These are phyloP conservation scores for Chlorella sp. DNA, from an alignment of 139 green algal genomes.

Conservation along the genomic window DNA sequence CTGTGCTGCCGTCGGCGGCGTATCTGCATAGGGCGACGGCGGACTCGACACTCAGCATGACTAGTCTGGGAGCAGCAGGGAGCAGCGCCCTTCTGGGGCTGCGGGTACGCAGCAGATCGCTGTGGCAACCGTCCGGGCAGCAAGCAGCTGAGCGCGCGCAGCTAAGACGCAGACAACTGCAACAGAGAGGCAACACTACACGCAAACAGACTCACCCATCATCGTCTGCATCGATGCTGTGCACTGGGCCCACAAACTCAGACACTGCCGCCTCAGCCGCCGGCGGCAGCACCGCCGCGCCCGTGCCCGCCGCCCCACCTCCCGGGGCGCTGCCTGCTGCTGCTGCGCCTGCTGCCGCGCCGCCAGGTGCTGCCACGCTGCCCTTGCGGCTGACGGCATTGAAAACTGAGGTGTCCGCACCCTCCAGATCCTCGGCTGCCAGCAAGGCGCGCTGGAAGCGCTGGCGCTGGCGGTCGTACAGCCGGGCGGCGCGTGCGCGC, in stretches of 20 bases:
- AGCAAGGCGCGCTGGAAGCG: constrained; percentile 44
- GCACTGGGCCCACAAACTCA: too few species aligned
- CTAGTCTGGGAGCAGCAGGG: too few species aligned
- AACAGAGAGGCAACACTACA: too few species aligned
- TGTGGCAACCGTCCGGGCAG: too few species aligned
- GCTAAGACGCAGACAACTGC: too few species aligned
- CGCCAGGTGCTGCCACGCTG: not conserved
- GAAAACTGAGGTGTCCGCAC: constrained; percentile 11
- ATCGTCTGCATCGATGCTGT: not conserved
- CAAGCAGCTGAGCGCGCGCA: too few species aligned
- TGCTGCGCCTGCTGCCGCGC: too few species aligned
- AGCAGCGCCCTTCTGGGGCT: too few species aligned
- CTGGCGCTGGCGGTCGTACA: constrained; percentile 25
- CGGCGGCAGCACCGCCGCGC: not conserved
- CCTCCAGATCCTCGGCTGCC: constrained; percentile 31
- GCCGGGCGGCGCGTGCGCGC: not conserved
- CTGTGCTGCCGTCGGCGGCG: not conserved
- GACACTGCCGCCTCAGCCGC: too few species aligned
- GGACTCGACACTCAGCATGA: too few species aligned
- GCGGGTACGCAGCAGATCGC: too few species aligned
- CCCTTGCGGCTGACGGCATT: constrained; percentile 5
- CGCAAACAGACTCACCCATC: not conserved
- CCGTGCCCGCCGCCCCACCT: not conserved
- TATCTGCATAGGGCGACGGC: too few species aligned
- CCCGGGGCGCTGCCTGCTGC: not conserved